Evolutionary conservation across 257 asterid species (phyloP).

Genomic region (Salvia miltiorrhiza): DNA sequence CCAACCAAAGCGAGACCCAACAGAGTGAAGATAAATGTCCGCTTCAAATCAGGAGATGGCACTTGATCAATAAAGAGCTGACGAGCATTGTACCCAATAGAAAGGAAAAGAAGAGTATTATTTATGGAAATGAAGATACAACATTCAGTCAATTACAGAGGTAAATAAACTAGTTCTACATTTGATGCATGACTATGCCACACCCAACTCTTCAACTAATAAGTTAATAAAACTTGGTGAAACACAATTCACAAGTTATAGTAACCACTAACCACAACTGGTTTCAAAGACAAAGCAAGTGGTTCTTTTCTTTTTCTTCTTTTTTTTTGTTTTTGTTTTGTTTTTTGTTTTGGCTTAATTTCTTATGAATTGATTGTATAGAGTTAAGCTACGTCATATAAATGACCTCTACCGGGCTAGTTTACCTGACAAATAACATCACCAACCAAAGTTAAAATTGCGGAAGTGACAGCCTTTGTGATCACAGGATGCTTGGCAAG

Average conservation of each 20-base stretch:
- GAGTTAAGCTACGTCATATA: background rate
- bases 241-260: background rate
- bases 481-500: slow-evolving; percentile 78
- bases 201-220: background rate
- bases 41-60: slow-evolving; percentile 65
- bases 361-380: too few relatives aligned
- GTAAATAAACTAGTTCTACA: background rate
- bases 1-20: slow-evolving; percentile 94
- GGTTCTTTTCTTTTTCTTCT: too few relatives aligned
- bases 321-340: too few relatives aligned
- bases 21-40: slow-evolving; percentile 64
- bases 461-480: slow-evolving; percentile 84
- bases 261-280: background rate
- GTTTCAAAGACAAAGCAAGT: background rate
- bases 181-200: background rate
- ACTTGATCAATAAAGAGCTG: slow-evolving; percentile 74
- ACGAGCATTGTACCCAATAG: slow-evolving; percentile 13
- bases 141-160: background rate
- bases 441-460: slow-evolving; percentile 68
- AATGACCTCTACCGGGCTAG: slow-evolving; percentile 14
- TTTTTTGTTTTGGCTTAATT: background rate
- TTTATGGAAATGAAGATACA: slow-evolving; percentile 4
- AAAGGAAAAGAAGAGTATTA: background rate
- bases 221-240: background rate
- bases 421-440: slow-evolving; percentile 89